Evolutionary conservation across 768 basidiomycete species (phyloP).

Genomic region (Trametopsis cervina): DNA sequence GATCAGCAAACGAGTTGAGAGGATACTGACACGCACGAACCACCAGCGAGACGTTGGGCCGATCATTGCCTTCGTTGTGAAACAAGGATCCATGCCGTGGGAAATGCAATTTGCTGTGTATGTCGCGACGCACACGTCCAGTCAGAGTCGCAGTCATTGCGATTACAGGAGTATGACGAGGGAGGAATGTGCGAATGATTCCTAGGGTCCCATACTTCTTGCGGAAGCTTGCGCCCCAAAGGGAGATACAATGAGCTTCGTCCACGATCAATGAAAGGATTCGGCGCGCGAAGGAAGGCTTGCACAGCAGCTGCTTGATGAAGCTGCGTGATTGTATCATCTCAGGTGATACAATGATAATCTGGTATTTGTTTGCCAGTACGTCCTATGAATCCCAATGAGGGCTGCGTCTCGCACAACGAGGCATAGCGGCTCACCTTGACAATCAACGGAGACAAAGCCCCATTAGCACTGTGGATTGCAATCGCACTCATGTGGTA

Average conservation of each 20-base stretch:
- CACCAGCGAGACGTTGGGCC: conserved; percentile 21
- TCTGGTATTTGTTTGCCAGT: conserved; percentile 15
- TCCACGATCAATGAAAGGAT: conserved; percentile 23
- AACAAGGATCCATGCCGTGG: conserved; percentile 1
- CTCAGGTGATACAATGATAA: conserved; percentile 23
- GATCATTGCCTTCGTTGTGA: conserved; percentile 18
- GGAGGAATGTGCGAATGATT: conserved; percentile 19
- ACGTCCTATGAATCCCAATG: conserved; percentile 9
- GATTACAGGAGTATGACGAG: conserved; percentile 14
- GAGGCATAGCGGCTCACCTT: conserved; percentile 15
- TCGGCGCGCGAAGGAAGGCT: conserved; percentile 13
- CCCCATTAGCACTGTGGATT: conserved; percentile 27
- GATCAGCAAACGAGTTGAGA: conserved; percentile 17
- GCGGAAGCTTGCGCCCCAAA: conserved; percentile 26
- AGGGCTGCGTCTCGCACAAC: too few relatives aligned
- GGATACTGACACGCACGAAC: conserved; percentile 20
- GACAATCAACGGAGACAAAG: conserved; percentile 21
- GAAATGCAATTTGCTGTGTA: conserved; percentile 15
- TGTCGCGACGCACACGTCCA: conserved; percentile 11
- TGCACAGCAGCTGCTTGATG: conserved; percentile 18
- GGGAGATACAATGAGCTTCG: conserved; percentile 25
- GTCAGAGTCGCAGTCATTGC: conserved; percentile 19
- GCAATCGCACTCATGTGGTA: conserved; percentile 26
- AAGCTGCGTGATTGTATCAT: conserved; percentile 23
- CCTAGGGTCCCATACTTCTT: conserved; percentile 22